Evolutionary conservation across 1,284 basidiomycete genomes (phyloP), one percentile per base, ranked within the genome.

Genomic region (Trametes versicolor): DNA sequence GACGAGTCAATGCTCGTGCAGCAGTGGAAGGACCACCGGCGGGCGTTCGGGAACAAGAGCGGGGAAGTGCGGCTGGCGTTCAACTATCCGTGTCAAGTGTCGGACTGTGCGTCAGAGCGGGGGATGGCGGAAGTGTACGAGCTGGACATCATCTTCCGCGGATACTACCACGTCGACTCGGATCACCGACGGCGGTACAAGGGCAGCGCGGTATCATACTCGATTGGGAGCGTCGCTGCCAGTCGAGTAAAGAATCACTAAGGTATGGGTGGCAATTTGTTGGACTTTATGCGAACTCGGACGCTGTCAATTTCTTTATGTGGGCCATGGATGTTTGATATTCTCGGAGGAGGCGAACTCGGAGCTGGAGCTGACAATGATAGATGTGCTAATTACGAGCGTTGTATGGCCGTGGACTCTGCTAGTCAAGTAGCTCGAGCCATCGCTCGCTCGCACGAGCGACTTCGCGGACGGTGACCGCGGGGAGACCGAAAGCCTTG

Each of bases 1-100:
- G 63, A 69, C 55, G 65, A 69, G 58, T 55, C 57, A 1, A 63
- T 65, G 63, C 60, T 69, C 2, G 68, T 69, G 13, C 65, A 69
- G 47, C 43, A 56, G 21, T 69, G 68, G 68, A 62, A 55, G 51
- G 54, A 64, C n/a, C 65, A 52, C 8, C 49, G 58, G 21, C 41
- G 39, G 39, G 51, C 63, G n/a, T 64, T 69, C 19, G 64, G 60
- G n/a, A 53, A 8, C 27, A 21, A 23, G 34, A 59, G 43, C 15
- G 25, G 54, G 32, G 62, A 64, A 60, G 64, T 69, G 34, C 48
- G 67, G 27, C 62, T 69, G 54, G 25, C 62, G 27, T 69, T 69
- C 49, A 62, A 53, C 57, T 69, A 66, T 43, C 60, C 62, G 17
- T 60, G 60, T 37, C 32, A 36, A 2, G 39, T 25, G 8, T 39